Base-by-base conservation (phyloP, 768 basidiomycete genomes). In the Termitomyces sp. region DNA sequence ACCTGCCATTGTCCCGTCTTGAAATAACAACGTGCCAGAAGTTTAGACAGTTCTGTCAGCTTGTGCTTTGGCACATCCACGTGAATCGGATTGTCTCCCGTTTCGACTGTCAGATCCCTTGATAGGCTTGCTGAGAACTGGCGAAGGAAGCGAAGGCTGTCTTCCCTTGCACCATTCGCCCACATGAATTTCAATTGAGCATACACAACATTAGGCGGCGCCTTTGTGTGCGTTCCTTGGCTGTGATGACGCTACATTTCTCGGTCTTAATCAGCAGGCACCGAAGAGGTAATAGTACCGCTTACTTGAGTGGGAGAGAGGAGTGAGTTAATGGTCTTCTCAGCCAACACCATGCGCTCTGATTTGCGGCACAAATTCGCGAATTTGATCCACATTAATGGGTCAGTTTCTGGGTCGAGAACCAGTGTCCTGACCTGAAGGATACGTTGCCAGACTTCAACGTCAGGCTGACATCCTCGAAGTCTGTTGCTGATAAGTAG, bases 381-480 rank as follows among this genome's bases (percentile, higher is more conserved):
- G 65, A 99, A 98, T 71, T 97, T 94, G 71, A 99, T 97, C 94
- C 95, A 98, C 86, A 97, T 98, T 43, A 90, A 83, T 41, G 91
- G 92, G 66, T 98, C 94, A 58, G 97, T 94, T 59, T 91, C 91
- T 0, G 97, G 96, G 41, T 84, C 90, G 25, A 98, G 77, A 20
- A 99, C 94, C 50, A 98, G 79, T 0, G 95, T 93, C 50, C 97
- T 84, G 46, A 99, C 94, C 76, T 98, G 96, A 9, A 99, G 76
- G 51, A 98, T 91, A 18, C 96, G 85, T 68, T 98, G 97, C 97
- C 97, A 99, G 5, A 97, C 94, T 70, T 99, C 97, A 32, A 98
- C 96, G 63, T 98, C 97, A 22, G 93, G 92, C 66, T 98, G 94
- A 70, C 95, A 98, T 1, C 94, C 97, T 74, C 92, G 88, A 38